Evolutionary conservation across 2,329 filamentous ascomycete species (phyloP).

Genomic region (Byssothecium circinans): DNA sequence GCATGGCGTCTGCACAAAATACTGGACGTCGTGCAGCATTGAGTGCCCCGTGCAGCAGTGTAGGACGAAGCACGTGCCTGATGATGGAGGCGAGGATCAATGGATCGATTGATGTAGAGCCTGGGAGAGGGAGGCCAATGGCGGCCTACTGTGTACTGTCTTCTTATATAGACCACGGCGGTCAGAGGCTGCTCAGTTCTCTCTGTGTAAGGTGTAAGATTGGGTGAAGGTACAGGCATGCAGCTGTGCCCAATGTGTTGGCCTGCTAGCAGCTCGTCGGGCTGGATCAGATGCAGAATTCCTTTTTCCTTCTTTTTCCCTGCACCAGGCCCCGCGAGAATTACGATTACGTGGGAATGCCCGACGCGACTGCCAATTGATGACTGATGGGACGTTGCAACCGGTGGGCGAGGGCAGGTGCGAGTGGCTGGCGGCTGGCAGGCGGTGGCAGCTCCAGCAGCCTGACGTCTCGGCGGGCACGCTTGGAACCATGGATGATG

Average conservation of each 20-base stretch:
- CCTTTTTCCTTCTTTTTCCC: no score
- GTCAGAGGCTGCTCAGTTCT: conserved; percentile 1
- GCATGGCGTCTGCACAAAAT: conserved; percentile 20
- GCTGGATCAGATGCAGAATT: no score
- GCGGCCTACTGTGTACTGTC: no score
- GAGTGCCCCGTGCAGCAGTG: conserved; percentile 25
- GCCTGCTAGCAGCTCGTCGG: conserved; percentile 6
- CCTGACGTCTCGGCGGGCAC: no score
- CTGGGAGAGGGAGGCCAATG: conserved; percentile 14
- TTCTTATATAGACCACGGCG: conserved; percentile 12
- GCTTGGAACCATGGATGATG: not conserved
- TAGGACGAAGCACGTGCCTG: conserved; percentile 17
- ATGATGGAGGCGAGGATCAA: conserved; percentile 3
- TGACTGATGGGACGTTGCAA: not conserved
- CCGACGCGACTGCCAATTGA: not conserved
- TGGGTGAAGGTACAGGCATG: conserved; percentile 21
- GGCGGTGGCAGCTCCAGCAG: not conserved
- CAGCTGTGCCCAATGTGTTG: conserved; percentile 27
- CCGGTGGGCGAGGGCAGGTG: not conserved
- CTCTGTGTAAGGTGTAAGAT: no score
- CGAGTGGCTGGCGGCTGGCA: not conserved
- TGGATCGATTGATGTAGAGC: conserved; percentile 1
- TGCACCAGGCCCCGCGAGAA: no score
- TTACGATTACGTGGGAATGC: no score
- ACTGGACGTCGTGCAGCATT: conserved; percentile 19